Percentiles rank a stretch among this genome's conserved stretches.
Conservation (phyloP, 148 eudicot species). For the Rhododendron ovatum region DNA sequence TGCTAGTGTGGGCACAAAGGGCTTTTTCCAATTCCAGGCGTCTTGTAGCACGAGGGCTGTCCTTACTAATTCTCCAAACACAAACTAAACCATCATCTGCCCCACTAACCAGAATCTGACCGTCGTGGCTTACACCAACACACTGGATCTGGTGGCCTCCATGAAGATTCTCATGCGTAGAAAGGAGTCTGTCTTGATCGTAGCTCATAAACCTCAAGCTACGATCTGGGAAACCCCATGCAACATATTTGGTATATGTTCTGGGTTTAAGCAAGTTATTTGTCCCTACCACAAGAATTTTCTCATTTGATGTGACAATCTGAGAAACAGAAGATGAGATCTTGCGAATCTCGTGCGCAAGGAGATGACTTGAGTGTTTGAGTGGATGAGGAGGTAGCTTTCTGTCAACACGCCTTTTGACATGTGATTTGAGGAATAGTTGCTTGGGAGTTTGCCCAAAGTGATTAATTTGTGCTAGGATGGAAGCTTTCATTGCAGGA, state of each 20-base stretch:
- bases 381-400: constrained; percentile 71
- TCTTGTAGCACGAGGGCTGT: constrained; percentile 49
- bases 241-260: constrained; percentile 70
- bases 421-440: constrained; percentile 78
- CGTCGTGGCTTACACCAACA: constrained; percentile 80
- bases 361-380: constrained; percentile 52
- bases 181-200: constrained; percentile 83
- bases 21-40: constrained; percentile 66
- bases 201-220: constrained; percentile 79
- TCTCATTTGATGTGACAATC: constrained; percentile 58
- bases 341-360: constrained; percentile 60
- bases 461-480: constrained; percentile 95
- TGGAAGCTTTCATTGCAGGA: constrained; percentile 96
- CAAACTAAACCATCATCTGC: constrained; percentile 82
- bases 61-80: constrained; percentile 80
- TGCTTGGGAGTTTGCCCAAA: constrained; percentile 99
- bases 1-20: constrained; percentile 69
- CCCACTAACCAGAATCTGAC: constrained; percentile 74
- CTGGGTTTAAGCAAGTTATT: constrained; percentile 74
- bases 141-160: constrained; percentile 85
- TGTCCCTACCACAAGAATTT: constrained; percentile 62
- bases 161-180: constrained; percentile 96
- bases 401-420: constrained; percentile 59
- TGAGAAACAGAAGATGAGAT: constrained; percentile 70
- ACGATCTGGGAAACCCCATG: constrained; percentile 97